phyloP scores from a whole-genome alignment of 768 basidiomycete species.

The Boletus fagicola region DNA sequence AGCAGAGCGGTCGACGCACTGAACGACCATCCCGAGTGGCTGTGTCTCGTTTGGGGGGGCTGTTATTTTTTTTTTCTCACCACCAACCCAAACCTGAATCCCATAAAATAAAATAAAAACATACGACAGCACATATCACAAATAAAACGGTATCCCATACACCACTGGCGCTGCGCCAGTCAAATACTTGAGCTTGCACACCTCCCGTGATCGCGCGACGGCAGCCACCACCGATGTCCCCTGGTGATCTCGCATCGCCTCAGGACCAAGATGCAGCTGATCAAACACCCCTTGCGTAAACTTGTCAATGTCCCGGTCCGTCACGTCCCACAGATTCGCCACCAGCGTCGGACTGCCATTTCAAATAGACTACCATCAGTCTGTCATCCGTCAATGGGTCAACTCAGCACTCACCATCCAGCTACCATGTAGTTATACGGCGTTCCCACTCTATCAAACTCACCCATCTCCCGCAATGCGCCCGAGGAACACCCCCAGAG shows the following conservation, averaged over 20 bases:
- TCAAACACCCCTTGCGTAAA: conserved; percentile 83
- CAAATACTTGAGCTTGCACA: conserved; percentile 87
- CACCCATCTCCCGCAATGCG: conserved; percentile 82
- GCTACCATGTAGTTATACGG: conserved; percentile 96
- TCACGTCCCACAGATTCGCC: conserved; percentile 98
- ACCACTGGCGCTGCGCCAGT: conserved; percentile 95
- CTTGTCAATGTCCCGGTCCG: conserved; percentile 95
- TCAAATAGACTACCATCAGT: conserved; percentile 2
- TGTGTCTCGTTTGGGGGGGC: conserved; percentile 1
- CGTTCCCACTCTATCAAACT: conserved; percentile 89
- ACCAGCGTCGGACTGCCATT: conserved; percentile 77
- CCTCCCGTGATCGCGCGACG: conserved; percentile 73
- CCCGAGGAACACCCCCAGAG: conserved; percentile 99
- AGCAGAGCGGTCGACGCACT: too few species aligned
- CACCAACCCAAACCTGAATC: too few species aligned
- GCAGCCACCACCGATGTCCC: conserved; percentile 64
- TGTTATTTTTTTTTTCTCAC: neutral
- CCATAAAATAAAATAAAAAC: neutral
- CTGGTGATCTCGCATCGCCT: conserved; percentile 14
- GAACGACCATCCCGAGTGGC: conserved; percentile 9
- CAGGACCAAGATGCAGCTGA: conserved; percentile 52
- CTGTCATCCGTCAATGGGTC: neutral
- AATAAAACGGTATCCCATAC: conserved; percentile 93
- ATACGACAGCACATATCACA: conserved; percentile 35
- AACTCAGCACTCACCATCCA: conserved; percentile 74